Evolutionary conservation across 2,329 filamentous ascomycete genomes (phyloP), one percentile per base, ranked within the genome.

Genomic region (Pyrenochaeta sp.): DNA sequence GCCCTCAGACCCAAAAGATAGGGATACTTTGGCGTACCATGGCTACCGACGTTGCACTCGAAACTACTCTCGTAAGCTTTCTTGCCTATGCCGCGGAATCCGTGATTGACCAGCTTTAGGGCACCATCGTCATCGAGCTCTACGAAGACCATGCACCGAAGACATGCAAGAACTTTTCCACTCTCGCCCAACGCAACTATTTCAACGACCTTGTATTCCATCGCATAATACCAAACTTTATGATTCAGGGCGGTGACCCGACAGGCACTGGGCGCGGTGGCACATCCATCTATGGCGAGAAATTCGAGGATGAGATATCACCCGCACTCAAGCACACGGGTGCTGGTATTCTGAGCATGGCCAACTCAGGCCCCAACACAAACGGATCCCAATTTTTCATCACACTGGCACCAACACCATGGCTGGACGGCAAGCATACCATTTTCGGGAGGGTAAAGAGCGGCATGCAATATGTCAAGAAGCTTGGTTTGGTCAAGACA

Each of bases 301-400:
- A 91, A 73, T 98, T 98, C 75, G 91, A 89, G 56, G 95, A 99
- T 79, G 95, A 99, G 82, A 94, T 98, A 66, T 81, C 84, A 41
- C 78, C 87, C 2, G 80, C 81, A 4, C 81, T 99, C 49, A 95
- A 94, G 73, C 95, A 99, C 79, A 96, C 92, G 0, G 94, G 94
- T 32, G 93, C 94, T 3, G 94, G 94, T 1, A 83, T 98, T n/a
- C 80, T 99, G 66, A 92, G 88, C 78, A 99, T 99, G 95, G 95
- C 95, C 54, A 99, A 99, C 78, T 87, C 88, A 14, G 95, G 95
- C 0, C 91, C 91, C 7, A 87, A 98, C 75, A 96, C 94, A 31
- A 98, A 98, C 75, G 94, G 94, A 18, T 91, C 87, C 53, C 95
- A 98, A 78, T 99, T 98, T 78, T 98, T 98, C 74, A 87, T 99